Evolutionary conservation across 108 stramenopile genomes (phyloP), one percentile per base, ranked within the genome.

Genomic region (Fragilaria radians): DNA sequence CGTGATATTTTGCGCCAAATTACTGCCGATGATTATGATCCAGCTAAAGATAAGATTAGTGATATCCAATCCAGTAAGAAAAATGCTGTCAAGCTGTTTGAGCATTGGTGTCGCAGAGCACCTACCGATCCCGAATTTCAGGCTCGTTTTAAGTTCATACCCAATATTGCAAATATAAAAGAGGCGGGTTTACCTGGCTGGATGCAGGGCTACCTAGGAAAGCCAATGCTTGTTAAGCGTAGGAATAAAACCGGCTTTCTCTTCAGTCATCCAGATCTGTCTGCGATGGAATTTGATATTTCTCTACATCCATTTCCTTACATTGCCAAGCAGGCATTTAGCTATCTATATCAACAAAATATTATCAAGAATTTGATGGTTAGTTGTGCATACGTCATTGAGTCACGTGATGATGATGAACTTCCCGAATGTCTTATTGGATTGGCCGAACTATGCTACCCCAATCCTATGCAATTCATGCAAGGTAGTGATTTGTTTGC

Each of bases 371-470:
- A 81, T 27, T 62, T 78, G 36, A 33, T 92, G 27, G 80, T 70
- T 1, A 77, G 73, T 3, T 81, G 88, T 74, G 83, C 81, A 0
- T 92, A 86, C 56, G 79, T 85, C 24, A 86, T 92, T 46, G 90
- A 92, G 57, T 86, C 86, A 31, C 77, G 83, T 14, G 55, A 66
- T 48, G 86, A 92, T 51, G 83, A 88, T 62, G 80, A 90, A 55
- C 56, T 90, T 22, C 88, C 88, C 1, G 89, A 91, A 59, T 85
- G 87, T 24, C 36, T 92, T 49, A 88, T 92, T 66, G 90, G 90
- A 0, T 29, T 66, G 4, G 70, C 77, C 58, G 74, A 84, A 55
- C 17, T 86, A 28, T 88, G 86, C 55, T 78, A 84, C 59, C 85
- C 85, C 2, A 73, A 83, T 65, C 85, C 86, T 27, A 59, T 61